phyloP scores from a whole-genome alignment of 129 eudicot genomes.

The Deinandra increscens region DNA sequence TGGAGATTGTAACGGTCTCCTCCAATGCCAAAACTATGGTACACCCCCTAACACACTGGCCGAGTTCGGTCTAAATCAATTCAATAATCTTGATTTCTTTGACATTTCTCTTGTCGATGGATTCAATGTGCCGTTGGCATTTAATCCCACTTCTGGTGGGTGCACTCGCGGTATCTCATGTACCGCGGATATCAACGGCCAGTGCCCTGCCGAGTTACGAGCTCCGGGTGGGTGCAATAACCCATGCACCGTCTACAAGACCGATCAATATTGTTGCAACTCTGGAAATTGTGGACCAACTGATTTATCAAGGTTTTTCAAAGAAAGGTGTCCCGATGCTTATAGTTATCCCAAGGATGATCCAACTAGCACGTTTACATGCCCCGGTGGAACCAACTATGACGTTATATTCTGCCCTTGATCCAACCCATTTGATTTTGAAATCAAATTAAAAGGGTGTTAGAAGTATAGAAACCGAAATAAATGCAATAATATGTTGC shows the following conservation, averaged over 20 bases:
- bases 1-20: slow-evolving; percentile 40
- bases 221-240: slow-evolving; percentile 54
- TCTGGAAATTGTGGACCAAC: slow-evolving; percentile 42
- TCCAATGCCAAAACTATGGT: slow-evolving; percentile 35
- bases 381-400: slow-evolving; percentile 57
- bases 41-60: slow-evolving; percentile 45
- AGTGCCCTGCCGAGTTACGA: slow-evolving; percentile 37
- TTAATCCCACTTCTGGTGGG: slow-evolving; percentile 29
- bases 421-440: neutral
- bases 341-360: slow-evolving; percentile 53
- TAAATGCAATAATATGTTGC: neutral
- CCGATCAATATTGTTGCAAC: slow-evolving; percentile 49
- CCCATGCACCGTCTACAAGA: slow-evolving; percentile 51
- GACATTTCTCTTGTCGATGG: slow-evolving; percentile 58
- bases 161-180: slow-evolving; percentile 33
- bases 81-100: slow-evolving; percentile 33
- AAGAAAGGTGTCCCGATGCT: slow-evolving; percentile 41
- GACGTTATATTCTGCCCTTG: slow-evolving; percentile 48
- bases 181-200: slow-evolving; percentile 40
- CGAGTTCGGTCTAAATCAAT: slow-evolving; percentile 41
- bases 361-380: slow-evolving; percentile 40
- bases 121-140: slow-evolving; percentile 44
- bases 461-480: neutral
- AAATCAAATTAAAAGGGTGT: neutral
- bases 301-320: slow-evolving; percentile 44